Base-by-base conservation (phyloP, 129 eudicot genomes). In the Solidago caesia region DNA sequence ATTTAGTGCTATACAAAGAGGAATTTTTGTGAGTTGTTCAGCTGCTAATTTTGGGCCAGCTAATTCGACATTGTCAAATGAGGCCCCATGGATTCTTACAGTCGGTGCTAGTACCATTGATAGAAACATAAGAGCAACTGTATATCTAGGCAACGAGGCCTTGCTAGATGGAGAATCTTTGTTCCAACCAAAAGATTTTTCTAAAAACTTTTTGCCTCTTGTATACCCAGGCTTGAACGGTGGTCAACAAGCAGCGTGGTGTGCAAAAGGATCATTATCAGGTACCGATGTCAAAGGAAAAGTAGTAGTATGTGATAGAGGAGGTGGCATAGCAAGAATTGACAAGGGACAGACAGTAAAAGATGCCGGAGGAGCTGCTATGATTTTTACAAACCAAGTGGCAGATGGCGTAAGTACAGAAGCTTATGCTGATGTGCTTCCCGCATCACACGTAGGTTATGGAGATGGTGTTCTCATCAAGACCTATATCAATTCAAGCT, bases 61-160 rank as follows among this genome's bases (percentile, higher is more conserved):
- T 4, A 70, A 67, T 44, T n/a, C 74, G 33, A 7, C 86, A 3
- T 46, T 82, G 46, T 85, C 84, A 6, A 82, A 85, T 7, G 89
- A 79, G 45, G 89, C 86, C 39, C 86, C 89, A 0, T 85, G 89
- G 89, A 79, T 82, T 73, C 86, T 85, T 42, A 85, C 89, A 0
- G 89, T 85, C 13, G 89, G 89, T 11, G 89, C 89, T 44, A 82
- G 86, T 66, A 82, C 89, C 0, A 44, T 82, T 0, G 89, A 85
- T 56, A 68, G 89, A 46, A 56, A 42, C 7, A 66, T 85, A 45
- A 71, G 44, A 11, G 77, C 84, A 0, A 60, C 82, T 0, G 82
- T 67, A 7, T 48, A 25, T 15, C 72, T 85, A 1, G 86, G 89
- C 41, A 75, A 82, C 71, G 44, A 58, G 11, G 46, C 12, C 1